Base-by-base conservation (phyloP, 495 filamentous ascomycete species). In the Penicillium crystallinum region DNA sequence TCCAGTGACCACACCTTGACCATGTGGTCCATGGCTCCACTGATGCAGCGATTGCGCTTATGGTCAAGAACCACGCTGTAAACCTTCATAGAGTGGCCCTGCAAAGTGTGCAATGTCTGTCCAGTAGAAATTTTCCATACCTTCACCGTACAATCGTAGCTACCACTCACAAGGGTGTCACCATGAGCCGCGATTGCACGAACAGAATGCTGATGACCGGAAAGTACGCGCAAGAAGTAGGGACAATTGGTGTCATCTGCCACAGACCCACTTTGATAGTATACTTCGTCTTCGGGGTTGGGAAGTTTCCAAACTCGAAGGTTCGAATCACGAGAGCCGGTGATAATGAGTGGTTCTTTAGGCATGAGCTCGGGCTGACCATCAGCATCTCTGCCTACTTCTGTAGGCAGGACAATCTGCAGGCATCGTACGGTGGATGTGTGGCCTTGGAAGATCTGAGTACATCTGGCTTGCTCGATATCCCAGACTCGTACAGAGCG, bases 1-100 rank as follows among this genome's bases (percentile, higher is more conserved):
- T 91, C 86, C n/a, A 99, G 76, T 15, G 91, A 95, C 93, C 93
- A 99, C 22, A 99, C 90, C 72, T 97, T 97, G 57, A 99, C 92
- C 58, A 89, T 76, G 62, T 93, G 95, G 57, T 99, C 93, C 93
- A 99, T 99, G 11, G 91, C 95, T 34, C 93, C 93, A 61, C 90
- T 96, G 64, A 99, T 97, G 70, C 93, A 99, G 37, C 90, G 87
- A 55, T 92, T 95, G 47, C 93, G 85, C 59, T 88, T 85, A 55
- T 89, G 86, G 64, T 99, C 93, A 33, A 97, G 73, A 18, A 99
- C 95, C 19, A 99, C 93, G 53, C 91, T 97, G 56, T 99, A 99
- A 2, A 99, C 93, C 67, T 99, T 99, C 65, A 91, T 83, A 5
- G 80, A 78, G 64, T 99, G 93, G 2, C 93, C 95, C 50, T 85